Evolutionary conservation across 805 yeast species (phyloP), one percentile per base, ranked within the genome.

Genomic region (Kodamaea jinghongensis): DNA sequence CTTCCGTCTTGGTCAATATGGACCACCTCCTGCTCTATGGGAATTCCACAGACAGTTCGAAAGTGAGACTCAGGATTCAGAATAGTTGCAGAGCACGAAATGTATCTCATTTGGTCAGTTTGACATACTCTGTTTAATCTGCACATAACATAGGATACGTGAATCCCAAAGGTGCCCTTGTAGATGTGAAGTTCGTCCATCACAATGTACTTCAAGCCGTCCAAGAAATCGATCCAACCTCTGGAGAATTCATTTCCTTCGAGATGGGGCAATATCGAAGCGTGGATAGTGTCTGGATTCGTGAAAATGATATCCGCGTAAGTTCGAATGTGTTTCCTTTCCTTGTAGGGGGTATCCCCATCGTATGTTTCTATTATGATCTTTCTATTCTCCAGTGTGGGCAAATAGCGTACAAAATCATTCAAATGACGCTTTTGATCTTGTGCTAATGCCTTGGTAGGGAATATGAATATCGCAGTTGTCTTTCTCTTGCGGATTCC

Each of bases 371-470:
- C 91, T 2, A 82, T 85, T 1, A 74, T 58, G 1, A 81, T 64
- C 12, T 67, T 66, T 11, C 70, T 40, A 3, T 59, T 52, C 2
- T 70, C 48, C 9, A 62, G 61, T 1, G 44, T 25, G 0, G 79
- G 78, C 36, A 86, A 71, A 27, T 63, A 63, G 4, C 70, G 61
- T 31, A 83, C 61, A 8, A 85, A 61, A 15, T 75, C 79, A 35
- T 73, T 71, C 40, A 93, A 64, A n/a, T 95, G 80, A 46, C 96
- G 69, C 52, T 83, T 83, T 60, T 93, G 99, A 67, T 93, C 99
- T 55, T 93, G 99, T 0, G 99, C 98, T 37, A 93, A 68, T 0
- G 99, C 99, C 55, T 93, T 93, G 0, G 99, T 93, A 2, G 99
- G 99, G 52, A 93, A 93, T 9, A 93, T 81, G 51, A 85, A 89